These are phyloP conservation scores for Hortiboletus campestris DNA, from an alignment of 768 basidiomycete genomes.

Conservation along the genomic window DNA sequence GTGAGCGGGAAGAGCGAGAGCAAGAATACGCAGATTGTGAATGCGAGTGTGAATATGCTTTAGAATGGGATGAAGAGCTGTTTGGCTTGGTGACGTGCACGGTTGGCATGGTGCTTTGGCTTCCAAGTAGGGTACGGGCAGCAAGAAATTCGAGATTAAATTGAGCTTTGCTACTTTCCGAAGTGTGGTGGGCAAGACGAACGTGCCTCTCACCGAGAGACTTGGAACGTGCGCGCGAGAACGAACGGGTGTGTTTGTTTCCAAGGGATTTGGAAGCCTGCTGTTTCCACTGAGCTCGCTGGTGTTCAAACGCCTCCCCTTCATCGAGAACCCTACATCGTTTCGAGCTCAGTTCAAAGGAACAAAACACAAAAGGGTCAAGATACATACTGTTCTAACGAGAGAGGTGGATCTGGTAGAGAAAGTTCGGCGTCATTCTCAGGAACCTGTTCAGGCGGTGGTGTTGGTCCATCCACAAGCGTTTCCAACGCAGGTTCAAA, in stretches of 20 bases:
- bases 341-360: not conserved
- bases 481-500: conserved; percentile 23
- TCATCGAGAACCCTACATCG: conserved; percentile 62
- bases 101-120: conserved; percentile 53
- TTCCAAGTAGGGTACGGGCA: conserved; percentile 64
- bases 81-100: conserved; percentile 24
- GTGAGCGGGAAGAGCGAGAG: conserved; percentile 26
- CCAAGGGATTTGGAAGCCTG: conserved; percentile 63
- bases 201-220: conserved; percentile 24
- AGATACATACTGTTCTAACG: conserved; percentile 43
- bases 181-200: conserved; percentile 11
- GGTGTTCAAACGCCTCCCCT: conserved; percentile 54
- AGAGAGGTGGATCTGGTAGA: conserved; percentile 57
- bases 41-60: conserved; percentile 29
- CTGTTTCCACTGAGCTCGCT: conserved; percentile 65
- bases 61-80: conserved; percentile 22
- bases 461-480: conserved; percentile 12
- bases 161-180: conserved; percentile 23
- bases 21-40: conserved; percentile 22
- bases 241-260: conserved; percentile 58
- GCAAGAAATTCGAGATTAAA: conserved; percentile 56
- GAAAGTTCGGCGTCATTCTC: conserved; percentile 49
- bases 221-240: conserved; percentile 56
- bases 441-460: not conserved
- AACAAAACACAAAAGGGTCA: not conserved